Conservation (phyloP, 1,284 basidiomycete species). For the Hemileia vastatrix region DNA sequence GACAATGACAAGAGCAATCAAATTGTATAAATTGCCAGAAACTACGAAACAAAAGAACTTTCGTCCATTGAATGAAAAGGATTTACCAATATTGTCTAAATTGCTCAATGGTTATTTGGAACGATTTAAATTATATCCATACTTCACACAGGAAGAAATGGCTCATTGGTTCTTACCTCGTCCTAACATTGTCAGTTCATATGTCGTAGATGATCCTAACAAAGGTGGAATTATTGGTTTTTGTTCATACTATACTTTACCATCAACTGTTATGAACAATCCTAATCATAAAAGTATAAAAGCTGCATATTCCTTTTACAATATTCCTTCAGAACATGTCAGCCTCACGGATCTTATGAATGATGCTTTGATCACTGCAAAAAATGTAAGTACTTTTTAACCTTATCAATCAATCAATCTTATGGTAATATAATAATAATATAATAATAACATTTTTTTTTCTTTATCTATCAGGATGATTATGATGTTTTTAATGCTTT, state of each 20-base stretch:
- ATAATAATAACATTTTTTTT: neutral
- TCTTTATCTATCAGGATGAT: conserved; percentile 50
- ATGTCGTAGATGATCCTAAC: conserved; percentile 64
- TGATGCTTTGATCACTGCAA: conserved; percentile 30
- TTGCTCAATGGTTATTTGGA: conserved; percentile 70
- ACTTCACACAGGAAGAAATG: conserved; percentile 69
- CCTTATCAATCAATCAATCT: too few species aligned
- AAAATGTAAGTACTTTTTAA: conserved; percentile 26
- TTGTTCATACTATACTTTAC: conserved; percentile 92
- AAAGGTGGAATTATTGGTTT: conserved; percentile 82
- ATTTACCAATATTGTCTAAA: conserved; percentile 62
- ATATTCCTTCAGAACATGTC: conserved; percentile 51
- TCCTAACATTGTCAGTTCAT: too few species aligned
- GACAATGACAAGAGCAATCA: conserved; percentile 76
- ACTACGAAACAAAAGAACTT: conserved; percentile 57
- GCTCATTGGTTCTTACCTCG: conserved; percentile 76
- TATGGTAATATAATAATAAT: too few species aligned
- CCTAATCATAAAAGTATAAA: conserved; percentile 56
- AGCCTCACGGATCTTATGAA: conserved; percentile 25
- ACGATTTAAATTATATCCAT: conserved; percentile 72
- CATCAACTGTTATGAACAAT: conserved; percentile 72
- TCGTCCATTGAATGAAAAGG: conserved; percentile 74
- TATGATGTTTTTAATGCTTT: conserved; percentile 97
- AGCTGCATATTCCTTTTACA: conserved; percentile 88
- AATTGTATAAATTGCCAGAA: conserved; percentile 57